Percentiles rank a stretch among this genome's conserved stretches.
Evolutionary conservation across 805 yeast genomes (phyloP).

Genomic region (Ogataea ganodermae): DNA sequence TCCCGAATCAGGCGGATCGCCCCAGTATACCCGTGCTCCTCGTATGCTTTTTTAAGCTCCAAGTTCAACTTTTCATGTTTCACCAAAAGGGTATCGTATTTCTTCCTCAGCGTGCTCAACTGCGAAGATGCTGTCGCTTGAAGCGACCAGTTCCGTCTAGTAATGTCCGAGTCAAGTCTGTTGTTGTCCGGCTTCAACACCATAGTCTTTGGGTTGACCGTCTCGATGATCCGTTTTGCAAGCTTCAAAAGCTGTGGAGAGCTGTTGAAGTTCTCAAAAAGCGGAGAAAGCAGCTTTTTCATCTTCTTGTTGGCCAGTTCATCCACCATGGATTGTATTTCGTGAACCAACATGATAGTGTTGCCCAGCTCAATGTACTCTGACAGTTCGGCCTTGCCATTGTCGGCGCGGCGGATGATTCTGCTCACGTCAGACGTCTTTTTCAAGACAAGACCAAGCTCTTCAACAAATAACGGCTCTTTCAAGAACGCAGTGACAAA

Average conservation of each 20-base stretch:
- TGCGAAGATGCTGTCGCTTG: conserved; percentile 24
- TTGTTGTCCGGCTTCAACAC: conserved; percentile 17
- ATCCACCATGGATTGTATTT: conserved; percentile 30
- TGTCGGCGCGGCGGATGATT: conserved; percentile 58
- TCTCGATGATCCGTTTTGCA: conserved; percentile 33
- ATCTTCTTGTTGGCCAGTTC: conserved; percentile 9
- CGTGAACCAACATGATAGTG: conserved; percentile 29
- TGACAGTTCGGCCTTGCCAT: conserved; percentile 33
- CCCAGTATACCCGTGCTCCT: conserved; percentile 29
- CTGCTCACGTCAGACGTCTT: conserved; percentile 59
- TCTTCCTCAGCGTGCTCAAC: conserved; percentile 20
- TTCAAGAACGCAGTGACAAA: conserved; percentile 47
- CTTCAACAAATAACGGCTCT: conserved; percentile 32
- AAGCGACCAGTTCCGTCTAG: conserved; percentile 30
- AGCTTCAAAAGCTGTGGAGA: conserved; percentile 19
- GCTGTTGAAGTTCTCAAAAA: conserved; percentile 24
- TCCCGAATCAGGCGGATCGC: conserved; percentile 28
- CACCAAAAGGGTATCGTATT: conserved; percentile 23
- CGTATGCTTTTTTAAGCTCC: conserved; percentile 16
- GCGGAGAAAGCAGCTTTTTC: conserved; percentile 16
- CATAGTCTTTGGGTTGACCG: conserved; percentile 26
- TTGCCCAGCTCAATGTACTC: conserved; percentile 35
- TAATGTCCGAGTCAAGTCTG: conserved; percentile 28
- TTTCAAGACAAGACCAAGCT: conserved; percentile 40
- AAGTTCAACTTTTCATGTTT: conserved; percentile 7